phyloP scores from a whole-genome alignment of 2,329 filamentous ascomycete genomes.

The Ophiosphaerella narmari region DNA sequence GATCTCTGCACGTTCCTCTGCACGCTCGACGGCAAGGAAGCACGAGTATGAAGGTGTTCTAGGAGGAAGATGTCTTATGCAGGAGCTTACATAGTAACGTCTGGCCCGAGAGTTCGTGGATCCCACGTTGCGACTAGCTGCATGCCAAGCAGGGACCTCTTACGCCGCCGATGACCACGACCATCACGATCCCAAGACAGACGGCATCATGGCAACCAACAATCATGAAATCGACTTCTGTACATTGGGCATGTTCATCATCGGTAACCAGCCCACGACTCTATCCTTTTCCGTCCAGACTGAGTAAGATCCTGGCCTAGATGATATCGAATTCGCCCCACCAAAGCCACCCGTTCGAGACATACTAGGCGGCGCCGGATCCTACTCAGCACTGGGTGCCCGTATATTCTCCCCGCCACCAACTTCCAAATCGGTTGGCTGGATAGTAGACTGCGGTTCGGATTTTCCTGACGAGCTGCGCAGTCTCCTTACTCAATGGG shows the following conservation, averaged over 20 bases:
- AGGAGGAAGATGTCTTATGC: constrained; percentile 1
- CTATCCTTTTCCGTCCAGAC: background rate
- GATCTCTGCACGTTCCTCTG: background rate
- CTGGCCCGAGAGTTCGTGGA: background rate
- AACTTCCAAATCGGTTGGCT: constrained; percentile 72
- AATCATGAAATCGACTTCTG: constrained; percentile 56
- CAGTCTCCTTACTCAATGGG: constrained; percentile 71
- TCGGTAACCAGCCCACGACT: constrained; percentile 48
- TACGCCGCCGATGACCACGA: constrained; percentile 2
- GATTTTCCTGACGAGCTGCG: constrained; percentile 78
- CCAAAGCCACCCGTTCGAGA: constrained; percentile 71
- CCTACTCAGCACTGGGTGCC: constrained; percentile 85
- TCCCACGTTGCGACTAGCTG: constrained; percentile 16
- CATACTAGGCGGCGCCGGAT: constrained; percentile 85
- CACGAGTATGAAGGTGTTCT: background rate
- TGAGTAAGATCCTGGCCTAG: constrained; percentile 52
- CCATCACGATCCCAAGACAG: constrained; percentile 3
- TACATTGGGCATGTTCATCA: constrained; percentile 68
- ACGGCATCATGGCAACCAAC: constrained; percentile 11
- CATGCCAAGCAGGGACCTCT: constrained; percentile 15
- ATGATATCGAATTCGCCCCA: constrained; percentile 86
- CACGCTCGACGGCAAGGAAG: background rate
- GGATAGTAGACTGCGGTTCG: constrained; percentile 87
- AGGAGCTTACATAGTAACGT: background rate
- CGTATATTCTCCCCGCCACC: constrained; percentile 78